These are phyloP conservation scores for Dictyostelium purpureum DNA, from an alignment of 78 protist species.

Conservation along the genomic window DNA sequence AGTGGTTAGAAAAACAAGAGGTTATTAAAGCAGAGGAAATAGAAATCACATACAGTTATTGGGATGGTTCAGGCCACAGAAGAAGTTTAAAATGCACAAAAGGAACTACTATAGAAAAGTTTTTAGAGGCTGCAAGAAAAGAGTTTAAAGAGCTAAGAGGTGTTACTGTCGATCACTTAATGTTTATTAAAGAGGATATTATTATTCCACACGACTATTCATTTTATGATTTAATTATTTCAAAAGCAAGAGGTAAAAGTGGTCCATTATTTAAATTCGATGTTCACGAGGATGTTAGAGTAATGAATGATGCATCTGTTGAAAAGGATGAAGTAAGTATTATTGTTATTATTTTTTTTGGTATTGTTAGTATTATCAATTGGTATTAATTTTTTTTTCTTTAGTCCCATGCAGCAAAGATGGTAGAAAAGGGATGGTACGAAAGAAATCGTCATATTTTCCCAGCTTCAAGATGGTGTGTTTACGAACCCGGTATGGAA, in stretches of 20 bases:
- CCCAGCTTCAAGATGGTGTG: conserved; percentile 94
- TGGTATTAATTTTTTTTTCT: too few relatives aligned
- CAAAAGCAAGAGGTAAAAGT: conserved; percentile 92
- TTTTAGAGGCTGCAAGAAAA: conserved; percentile 66
- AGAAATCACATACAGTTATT: conserved; percentile 87
- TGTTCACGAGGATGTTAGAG: conserved; percentile 94
- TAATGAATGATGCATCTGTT: conserved; percentile 85
- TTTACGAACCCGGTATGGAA: conserved; percentile 73
- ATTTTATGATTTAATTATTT: conserved; percentile 93
- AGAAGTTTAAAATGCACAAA: conserved; percentile 48
- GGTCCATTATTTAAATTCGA: conserved; percentile 94
- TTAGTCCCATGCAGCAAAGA: conserved; percentile 92
- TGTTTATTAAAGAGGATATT: conserved; percentile 95
- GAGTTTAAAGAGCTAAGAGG: conserved; percentile 84
- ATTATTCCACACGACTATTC: conserved; percentile 92
- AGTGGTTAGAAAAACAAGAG: conserved; percentile 88
- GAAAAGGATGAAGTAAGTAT: conserved; percentile 96
- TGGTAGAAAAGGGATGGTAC: conserved; percentile 89
- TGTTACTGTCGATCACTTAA: conserved; percentile 79
- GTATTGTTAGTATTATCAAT: too few relatives aligned
- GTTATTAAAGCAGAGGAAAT: conserved; percentile 85
- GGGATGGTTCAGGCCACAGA: conserved; percentile 97
- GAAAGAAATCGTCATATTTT: conserved; percentile 94
- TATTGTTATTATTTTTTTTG: conserved; percentile 12
- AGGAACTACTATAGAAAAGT: conserved; percentile 85